Evolutionary conservation across 345 rosid genomes (phyloP).

Genomic region (Populus tremula): DNA sequence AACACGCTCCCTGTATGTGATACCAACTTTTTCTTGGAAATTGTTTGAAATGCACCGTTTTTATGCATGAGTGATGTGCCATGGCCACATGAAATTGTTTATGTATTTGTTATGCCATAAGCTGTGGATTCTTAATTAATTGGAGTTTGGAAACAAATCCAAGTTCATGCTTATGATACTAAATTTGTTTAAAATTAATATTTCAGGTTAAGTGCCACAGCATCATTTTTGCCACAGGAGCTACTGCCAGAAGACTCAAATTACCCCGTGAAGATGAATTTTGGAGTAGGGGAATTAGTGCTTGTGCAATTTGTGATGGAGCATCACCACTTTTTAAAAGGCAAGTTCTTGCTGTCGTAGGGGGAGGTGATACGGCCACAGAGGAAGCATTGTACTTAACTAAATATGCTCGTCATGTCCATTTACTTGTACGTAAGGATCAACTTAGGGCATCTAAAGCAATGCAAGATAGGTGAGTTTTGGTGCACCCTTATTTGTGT

Average conservation of each 20-base stretch:
- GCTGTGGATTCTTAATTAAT: conserved; percentile 1
- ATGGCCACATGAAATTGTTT: background rate
- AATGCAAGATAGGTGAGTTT: conserved; percentile 96
- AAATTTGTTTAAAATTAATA: background rate
- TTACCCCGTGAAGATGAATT: conserved; percentile 94
- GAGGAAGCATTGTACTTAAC: conserved; percentile 95
- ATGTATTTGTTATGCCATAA: background rate
- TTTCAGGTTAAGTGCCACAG: conserved; percentile 84
- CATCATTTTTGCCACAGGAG: conserved; percentile 85
- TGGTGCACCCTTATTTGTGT: background rate
- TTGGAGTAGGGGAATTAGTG: conserved; percentile 99
- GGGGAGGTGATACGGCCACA: conserved; percentile 99
- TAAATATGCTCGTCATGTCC: conserved; percentile 95
- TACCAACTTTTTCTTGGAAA: background rate
- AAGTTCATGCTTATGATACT: background rate
- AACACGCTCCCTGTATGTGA: background rate
- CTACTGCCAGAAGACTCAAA: conserved; percentile 75
- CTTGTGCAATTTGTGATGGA: conserved; percentile 98
- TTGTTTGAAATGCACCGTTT: background rate
- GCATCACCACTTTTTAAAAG: conserved; percentile 95
- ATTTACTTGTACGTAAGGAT: conserved; percentile 84
- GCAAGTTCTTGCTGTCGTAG: conserved; percentile 92
- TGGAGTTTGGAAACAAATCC: background rate
- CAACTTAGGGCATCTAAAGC: conserved; percentile 92
- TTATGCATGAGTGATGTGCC: background rate